These are phyloP conservation scores for Rhizopogon roseolus DNA, from an alignment of 768 basidiomycete species.

Conservation along the genomic window DNA sequence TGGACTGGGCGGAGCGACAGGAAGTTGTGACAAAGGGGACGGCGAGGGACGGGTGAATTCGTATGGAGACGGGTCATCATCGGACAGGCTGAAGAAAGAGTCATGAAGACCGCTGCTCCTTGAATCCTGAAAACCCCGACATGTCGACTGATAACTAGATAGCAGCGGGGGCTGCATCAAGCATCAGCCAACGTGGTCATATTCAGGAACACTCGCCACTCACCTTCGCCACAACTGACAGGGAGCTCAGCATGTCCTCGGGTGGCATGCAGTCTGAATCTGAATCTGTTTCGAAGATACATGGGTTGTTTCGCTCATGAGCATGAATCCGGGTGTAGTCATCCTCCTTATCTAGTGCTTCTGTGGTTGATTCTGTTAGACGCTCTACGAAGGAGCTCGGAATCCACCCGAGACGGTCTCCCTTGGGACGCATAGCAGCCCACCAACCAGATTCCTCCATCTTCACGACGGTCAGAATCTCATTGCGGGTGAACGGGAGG, in stretches of 20 bases:
- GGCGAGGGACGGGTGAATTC: slow-evolving; percentile 20
- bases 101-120: background rate
- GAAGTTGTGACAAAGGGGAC: slow-evolving; percentile 33
- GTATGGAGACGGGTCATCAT: slow-evolving; percentile 6
- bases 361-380: slow-evolving; percentile 22
- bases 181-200: background rate
- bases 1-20: slow-evolving; percentile 26
- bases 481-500: slow-evolving; percentile 59
- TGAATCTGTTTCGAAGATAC: slow-evolving; percentile 15
- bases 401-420: slow-evolving; percentile 65
- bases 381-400: slow-evolving; percentile 65
- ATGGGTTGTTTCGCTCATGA: too few species aligned
- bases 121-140: background rate
- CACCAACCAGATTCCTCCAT: slow-evolving; percentile 77
- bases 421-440: slow-evolving; percentile 61
- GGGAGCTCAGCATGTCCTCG: background rate
- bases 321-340: slow-evolving; percentile 23
- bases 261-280: background rate
- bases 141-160: background rate
- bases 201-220: background rate
- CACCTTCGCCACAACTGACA: background rate
- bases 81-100: slow-evolving; percentile 4
- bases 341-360: background rate
- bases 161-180: background rate
- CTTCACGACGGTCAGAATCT: slow-evolving; percentile 64